phyloP scores from a whole-genome alignment of 306 rosid species.

The Trifolium fragiferum region DNA sequence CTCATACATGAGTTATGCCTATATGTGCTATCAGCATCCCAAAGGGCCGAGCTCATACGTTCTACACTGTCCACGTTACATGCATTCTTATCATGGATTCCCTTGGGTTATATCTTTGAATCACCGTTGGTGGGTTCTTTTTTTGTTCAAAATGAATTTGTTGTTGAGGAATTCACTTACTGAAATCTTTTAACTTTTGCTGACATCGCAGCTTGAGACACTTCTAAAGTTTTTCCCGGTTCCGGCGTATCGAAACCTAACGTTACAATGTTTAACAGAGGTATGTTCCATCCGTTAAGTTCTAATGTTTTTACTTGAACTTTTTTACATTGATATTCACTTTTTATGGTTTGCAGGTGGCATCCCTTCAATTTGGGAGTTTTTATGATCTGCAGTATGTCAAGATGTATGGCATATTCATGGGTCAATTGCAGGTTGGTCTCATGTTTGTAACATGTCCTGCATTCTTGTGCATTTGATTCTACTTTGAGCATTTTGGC shows the following conservation, averaged over 20 bases:
- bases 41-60: constrained; percentile 88
- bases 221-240: constrained; percentile 86
- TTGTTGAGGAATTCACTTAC: constrained; percentile 24
- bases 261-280: constrained; percentile 94
- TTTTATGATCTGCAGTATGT: constrained; percentile 78
- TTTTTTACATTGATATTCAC: constrained; percentile 11
- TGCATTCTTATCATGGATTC: constrained; percentile 99
- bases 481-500: not conserved
- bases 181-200: constrained; percentile 29
- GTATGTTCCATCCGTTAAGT: constrained; percentile 46
- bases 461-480: constrained; percentile 14
- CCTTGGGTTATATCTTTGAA: constrained; percentile 95
- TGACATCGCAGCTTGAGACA: constrained; percentile 79
- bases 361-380: constrained; percentile 81
- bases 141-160: constrained; percentile 27
- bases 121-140: constrained; percentile 77
- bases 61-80: constrained; percentile 93
- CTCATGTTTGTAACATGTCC: not conserved
- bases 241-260: constrained; percentile 85
- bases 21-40: constrained; percentile 93
- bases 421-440: constrained; percentile 93
- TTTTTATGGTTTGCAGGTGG: constrained; percentile 68
- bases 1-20: constrained; percentile 98
- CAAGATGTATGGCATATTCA: constrained; percentile 87
- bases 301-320: not conserved